These are phyloP conservation scores for Camelina sativa DNA, from an alignment of 345 rosid species.

Conservation along the genomic window DNA sequence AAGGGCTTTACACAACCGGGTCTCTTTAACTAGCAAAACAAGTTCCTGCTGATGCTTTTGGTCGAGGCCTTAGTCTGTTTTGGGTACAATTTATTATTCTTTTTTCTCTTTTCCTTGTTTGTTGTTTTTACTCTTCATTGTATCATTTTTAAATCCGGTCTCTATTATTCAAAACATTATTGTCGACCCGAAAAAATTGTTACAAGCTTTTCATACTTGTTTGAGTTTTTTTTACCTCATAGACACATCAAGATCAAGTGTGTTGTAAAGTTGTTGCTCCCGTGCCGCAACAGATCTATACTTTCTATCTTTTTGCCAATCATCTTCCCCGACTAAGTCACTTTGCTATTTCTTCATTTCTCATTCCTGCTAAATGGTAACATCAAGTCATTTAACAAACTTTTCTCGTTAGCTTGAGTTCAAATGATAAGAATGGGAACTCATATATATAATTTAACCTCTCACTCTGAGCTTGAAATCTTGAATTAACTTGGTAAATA, in stretches of 20 bases:
- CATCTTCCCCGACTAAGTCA: background rate
- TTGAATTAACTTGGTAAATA: too few relatives aligned
- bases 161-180: constrained; percentile 21
- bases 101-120: constrained; percentile 24
- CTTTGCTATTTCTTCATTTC: background rate
- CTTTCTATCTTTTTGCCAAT: background rate
- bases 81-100: constrained; percentile 40
- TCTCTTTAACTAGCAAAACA: constrained; percentile 29
- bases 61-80: constrained; percentile 32
- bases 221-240: background rate
- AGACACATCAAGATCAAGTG: background rate
- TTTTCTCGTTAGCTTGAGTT: too few relatives aligned
- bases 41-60: constrained; percentile 22
- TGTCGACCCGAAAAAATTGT: constrained; percentile 31
- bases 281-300: background rate
- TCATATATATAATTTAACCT: too few relatives aligned
- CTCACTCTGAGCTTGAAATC: too few relatives aligned
- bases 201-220: constrained; percentile 27
- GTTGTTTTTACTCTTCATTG: constrained; percentile 31
- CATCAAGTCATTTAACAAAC: too few relatives aligned
- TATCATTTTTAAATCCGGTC: constrained; percentile 29
- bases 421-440: too few relatives aligned
- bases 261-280: constrained; percentile 19
- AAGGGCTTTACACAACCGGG: constrained; percentile 5
- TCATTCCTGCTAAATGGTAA: too few relatives aligned